phyloP scores from a whole-genome alignment of 2,329 filamentous ascomycete genomes.

The Fusarium brachygibbosum region DNA sequence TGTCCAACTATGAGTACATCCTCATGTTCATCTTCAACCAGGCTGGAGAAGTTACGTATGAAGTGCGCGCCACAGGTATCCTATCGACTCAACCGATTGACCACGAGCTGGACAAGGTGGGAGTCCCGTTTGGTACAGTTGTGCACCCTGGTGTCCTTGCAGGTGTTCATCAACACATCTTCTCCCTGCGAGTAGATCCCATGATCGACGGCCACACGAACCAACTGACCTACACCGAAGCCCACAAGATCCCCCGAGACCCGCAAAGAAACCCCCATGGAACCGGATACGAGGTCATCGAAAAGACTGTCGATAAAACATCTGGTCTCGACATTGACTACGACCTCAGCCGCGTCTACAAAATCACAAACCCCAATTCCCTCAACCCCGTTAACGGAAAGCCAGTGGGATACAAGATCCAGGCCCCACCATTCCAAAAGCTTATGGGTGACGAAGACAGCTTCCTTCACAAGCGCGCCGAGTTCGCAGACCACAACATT shows the following conservation, averaged over 20 bases:
- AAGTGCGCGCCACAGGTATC: slow-evolving; percentile 76
- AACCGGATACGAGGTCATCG: slow-evolving; percentile 70
- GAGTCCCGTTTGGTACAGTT: slow-evolving; percentile 69
- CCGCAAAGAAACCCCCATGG: slow-evolving; percentile 70
- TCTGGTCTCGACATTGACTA: slow-evolving; percentile 62
- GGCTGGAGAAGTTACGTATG: slow-evolving; percentile 70
- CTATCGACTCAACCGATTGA: slow-evolving; percentile 72
- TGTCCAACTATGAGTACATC: slow-evolving; percentile 61
- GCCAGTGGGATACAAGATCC: slow-evolving; percentile 65
- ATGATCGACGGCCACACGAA: slow-evolving; percentile 68
- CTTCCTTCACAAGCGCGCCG: slow-evolving; percentile 58
- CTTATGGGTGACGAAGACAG: slow-evolving; percentile 62
- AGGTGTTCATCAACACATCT: slow-evolving; percentile 78
- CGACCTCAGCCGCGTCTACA: slow-evolving; percentile 63
- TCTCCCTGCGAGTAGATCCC: slow-evolving; percentile 74
- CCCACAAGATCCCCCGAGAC: slow-evolving; percentile 56
- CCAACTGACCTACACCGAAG: slow-evolving; percentile 61
- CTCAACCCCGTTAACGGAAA: slow-evolving; percentile 52
- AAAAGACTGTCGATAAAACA: slow-evolving; percentile 58
- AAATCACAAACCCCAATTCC: slow-evolving; percentile 61
- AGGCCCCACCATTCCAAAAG: slow-evolving; percentile 61
- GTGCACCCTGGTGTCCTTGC: slow-evolving; percentile 75
- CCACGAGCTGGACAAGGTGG: slow-evolving; percentile 65
- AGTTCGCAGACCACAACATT: slow-evolving; percentile 62
- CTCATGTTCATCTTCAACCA: slow-evolving; percentile 70